Evolutionary conservation across 805 yeast genomes (phyloP), one percentile per base, ranked within the genome.

Genomic region (Tetrapisispora taiwanensis): DNA sequence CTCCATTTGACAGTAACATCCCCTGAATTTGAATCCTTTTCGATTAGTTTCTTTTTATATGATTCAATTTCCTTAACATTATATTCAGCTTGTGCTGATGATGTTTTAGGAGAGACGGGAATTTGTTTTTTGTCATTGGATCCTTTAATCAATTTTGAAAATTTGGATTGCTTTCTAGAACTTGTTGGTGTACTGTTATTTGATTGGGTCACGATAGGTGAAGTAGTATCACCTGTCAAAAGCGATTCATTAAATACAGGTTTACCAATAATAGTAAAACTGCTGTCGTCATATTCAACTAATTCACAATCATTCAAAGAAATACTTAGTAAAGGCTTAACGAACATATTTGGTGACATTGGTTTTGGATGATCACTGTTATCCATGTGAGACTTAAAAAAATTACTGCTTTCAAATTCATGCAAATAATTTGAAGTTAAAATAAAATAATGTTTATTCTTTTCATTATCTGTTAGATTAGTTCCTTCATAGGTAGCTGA

Each of bases 381-480:
- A 17, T 36, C 45, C 3, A 31, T 36, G 8, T 20, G 26, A 4
- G 34, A 13, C 19, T 40, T 43, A 31, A 41, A 64, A 39, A 63
- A 62, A 42, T 62, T 56, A 38, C 58, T 53, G 33, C 55, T 64
- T 54, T 73, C 76, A 62, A 80, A 81, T 59, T 81, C 87, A 60
- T 80, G 87, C 30, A 81, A 57, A 48, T 70, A 80, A 53, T 76
- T 78, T 52, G 82, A 76, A 5, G 87, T 79, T 46, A 81, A 66
- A n/a, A 81, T 83, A 51, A 77, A 42, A 19, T 42, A 42, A 26
- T 27, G 35, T 17, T 27, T 13, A 6, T 18, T 27, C 9, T 12
- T 2, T 18, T 37, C 32, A 12, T 10, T n/a, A 10, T 17, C 17
- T 4, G 7, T 37, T 15, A 22, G 15, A 1, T 13, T 7, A 17